Percentiles rank a stretch among this genome's conserved stretches.
phyloP scores from a whole-genome alignment of 306 rosid species.

The Cicer chorassanicum region DNA sequence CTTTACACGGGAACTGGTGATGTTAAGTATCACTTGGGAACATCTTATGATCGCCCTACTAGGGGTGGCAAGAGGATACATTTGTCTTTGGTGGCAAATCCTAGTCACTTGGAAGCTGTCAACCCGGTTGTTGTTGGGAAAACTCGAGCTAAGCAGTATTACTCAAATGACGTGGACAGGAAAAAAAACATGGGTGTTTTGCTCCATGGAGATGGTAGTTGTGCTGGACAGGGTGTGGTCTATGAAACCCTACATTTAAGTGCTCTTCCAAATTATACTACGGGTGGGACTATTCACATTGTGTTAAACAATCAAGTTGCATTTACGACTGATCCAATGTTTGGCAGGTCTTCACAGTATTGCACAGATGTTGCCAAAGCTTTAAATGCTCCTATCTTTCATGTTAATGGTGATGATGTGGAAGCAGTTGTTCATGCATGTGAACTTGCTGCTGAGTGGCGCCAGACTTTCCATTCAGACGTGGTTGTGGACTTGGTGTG shows the following conservation, averaged over 20 bases:
- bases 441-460: constrained; percentile 99
- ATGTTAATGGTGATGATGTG: constrained; percentile 91
- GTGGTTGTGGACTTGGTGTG: constrained; percentile 97
- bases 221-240: constrained; percentile 98
- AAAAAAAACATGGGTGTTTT: constrained; percentile 83
- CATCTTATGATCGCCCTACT: constrained; percentile 93
- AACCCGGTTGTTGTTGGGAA: constrained; percentile 91
- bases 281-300: constrained; percentile 95
- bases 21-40: constrained; percentile 94
- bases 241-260: constrained; percentile 95
- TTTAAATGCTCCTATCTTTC: constrained; percentile 86
- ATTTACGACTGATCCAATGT: constrained; percentile 85
- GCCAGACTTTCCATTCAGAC: constrained; percentile 96
- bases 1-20: constrained; percentile 97
- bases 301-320: constrained; percentile 96
- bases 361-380: constrained; percentile 99
- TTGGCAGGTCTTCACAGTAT: constrained; percentile 92
- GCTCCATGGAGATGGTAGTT: constrained; percentile 98
- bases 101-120: constrained; percentile 98
- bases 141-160: constrained; percentile 94
- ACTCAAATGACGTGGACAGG: constrained; percentile 71
- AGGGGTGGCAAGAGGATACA: constrained; percentile 87
- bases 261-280: constrained; percentile 92
- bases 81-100: constrained; percentile 90
- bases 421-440: constrained; percentile 97